phyloP scores from a whole-genome alignment of 108 stramenopile species.

The Parietichytrium sp. region DNA sequence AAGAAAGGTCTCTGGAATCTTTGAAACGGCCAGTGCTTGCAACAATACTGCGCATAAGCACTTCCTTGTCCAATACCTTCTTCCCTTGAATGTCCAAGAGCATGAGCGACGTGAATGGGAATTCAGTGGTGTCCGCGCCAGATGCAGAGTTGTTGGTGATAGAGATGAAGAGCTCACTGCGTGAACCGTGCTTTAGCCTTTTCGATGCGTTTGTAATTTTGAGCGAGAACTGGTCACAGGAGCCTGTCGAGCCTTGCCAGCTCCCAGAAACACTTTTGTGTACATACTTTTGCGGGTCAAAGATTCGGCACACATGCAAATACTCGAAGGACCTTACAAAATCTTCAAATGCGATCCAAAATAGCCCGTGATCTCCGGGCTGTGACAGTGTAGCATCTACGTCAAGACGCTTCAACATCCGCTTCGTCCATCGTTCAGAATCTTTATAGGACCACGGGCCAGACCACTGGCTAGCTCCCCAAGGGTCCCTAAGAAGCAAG shows the following conservation, averaged over 20 bases:
- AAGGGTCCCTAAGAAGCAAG: not conserved
- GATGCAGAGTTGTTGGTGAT: not conserved
- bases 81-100: not conserved
- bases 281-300: not conserved
- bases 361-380: not conserved
- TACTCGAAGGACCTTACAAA: not conserved
- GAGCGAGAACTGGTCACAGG: no score
- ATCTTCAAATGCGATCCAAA: conserved; percentile 16
- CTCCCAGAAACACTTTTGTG: not conserved
- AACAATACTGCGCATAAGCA: not conserved
- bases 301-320: conserved; percentile 17
- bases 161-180: no score
- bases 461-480: not conserved
- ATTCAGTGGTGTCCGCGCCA: conserved; percentile 4
- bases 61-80: not conserved
- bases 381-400: not conserved
- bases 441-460: not conserved
- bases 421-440: not conserved
- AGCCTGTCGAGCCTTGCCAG: no score
- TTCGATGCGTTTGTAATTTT: no score
- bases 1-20: not conserved
- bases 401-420: not conserved
- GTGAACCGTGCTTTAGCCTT: no score
- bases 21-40: not conserved
- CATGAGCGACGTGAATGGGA: not conserved